These are phyloP conservation scores for Russula sp. DNA, from an alignment of 768 basidiomycete genomes.

Conservation along the genomic window DNA sequence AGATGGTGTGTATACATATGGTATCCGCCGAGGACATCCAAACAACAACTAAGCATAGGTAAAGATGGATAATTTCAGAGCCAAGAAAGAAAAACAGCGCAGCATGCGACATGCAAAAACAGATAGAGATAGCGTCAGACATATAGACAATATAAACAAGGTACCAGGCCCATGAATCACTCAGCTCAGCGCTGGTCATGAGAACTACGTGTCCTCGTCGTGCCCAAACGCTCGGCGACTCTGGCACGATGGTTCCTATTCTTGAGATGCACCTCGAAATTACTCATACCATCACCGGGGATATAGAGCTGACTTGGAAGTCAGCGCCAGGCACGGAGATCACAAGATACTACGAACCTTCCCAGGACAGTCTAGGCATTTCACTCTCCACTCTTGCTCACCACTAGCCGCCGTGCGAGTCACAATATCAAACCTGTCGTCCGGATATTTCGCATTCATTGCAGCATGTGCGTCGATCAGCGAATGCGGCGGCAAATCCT, in stretches of 20 bases:
- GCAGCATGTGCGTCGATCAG: constrained; percentile 55
- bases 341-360: constrained; percentile 48
- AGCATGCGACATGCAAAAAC: constrained; percentile 16
- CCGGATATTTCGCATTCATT: constrained; percentile 65
- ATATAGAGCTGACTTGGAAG: constrained; percentile 12
- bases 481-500: constrained; percentile 54
- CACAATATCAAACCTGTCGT: constrained; percentile 78
- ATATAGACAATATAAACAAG: constrained; percentile 21
- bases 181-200: constrained; percentile 16
- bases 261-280: constrained; percentile 90
- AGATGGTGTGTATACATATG: constrained; percentile 17
- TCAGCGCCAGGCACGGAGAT: constrained; percentile 1
- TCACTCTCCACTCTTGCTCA: constrained; percentile 83
- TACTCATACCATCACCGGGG: constrained; percentile 36
- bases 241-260: constrained; percentile 73
- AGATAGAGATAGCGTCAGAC: constrained; percentile 15
- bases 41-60: constrained; percentile 21
- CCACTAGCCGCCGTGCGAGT: constrained; percentile 45
- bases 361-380: constrained; percentile 88
- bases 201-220: constrained; percentile 13
- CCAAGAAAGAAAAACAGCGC: constrained; percentile 11
- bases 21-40: constrained; percentile 19
- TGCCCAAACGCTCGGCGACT: constrained; percentile 50
- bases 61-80: constrained; percentile 19
- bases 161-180: neutral